Base-by-base conservation (phyloP, 208 protist species). In the Angomonas deanei region DNA sequence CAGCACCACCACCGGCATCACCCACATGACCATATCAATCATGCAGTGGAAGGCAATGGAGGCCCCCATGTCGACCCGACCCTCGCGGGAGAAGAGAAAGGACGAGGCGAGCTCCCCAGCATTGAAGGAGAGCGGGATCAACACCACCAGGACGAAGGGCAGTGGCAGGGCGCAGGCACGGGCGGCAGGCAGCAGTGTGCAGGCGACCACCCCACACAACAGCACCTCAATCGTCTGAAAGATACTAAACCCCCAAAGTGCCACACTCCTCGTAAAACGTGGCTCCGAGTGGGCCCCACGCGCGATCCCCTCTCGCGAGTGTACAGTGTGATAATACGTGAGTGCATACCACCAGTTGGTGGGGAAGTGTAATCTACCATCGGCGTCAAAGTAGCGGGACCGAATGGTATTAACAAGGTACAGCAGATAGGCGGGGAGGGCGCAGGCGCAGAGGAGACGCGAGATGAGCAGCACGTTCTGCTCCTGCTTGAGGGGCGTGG, bases 51-150 rank as follows among this genome's bases (percentile, higher is more conserved):
- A 79, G 48, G 82, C 84, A 24, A 93, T 84, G 61, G 72, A 78
- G 26, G 82, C 71, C 17, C 72, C 75, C 13, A 95, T 80, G 73
- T 95, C 89, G 38, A 91, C 86, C 26, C 90, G 84, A 0, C 74
- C 70, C 30, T 75, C 75, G 8, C 57, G 54, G 23, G 89, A 70
- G 63, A 92, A 72, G 27, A 82, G 65, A 26, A 88, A 68, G 0
- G 80, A 74, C 23, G 86, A 79, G 13, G 72, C 74, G 21, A 87
- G 58, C 38, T 81, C 73, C 27, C 70, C 75, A 2, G 68, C 63
- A 52, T 84, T 80, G 36, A 88, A 88, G 23, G 78, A 70, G 24
- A 88, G 63, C 2, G 86, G 89, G 0, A 93, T 59, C 10, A 93
- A 34, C 5, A 89, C 57, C 10, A 91, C 72, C 4, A 78, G 50